Base-by-base conservation (phyloP, 2,329 filamentous ascomycete species). In the Fusarium zealandicum region DNA sequence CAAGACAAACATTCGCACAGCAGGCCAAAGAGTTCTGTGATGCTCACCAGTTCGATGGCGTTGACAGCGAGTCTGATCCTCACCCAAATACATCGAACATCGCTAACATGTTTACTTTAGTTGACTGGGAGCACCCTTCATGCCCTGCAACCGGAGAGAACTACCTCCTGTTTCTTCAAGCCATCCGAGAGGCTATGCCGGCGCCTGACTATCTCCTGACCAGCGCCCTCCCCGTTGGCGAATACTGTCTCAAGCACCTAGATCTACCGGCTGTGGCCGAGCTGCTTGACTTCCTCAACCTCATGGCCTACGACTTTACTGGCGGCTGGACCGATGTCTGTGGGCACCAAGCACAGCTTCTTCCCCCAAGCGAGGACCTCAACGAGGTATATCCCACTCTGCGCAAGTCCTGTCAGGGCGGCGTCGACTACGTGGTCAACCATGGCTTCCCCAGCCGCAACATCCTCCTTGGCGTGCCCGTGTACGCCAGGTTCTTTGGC, bases 221-320 rank as follows among this genome's bases (percentile, higher is more conserved):
- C 2, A 82, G 84, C 2, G 86, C 86, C 8, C 79, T 90, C 2
- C 85, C 86, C 2, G 82, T 82, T 1, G 85, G 84, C 2, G 77
- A 84, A 64, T 89, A 85, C 78, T 83, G 81, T 12, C 76, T 89
- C 16, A 77, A 76, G 56, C 76, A 88, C 66, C 85, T 89, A 66
- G 78, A 87, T 57, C 73, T 89, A 4, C 62, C 64, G 3, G 73
- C 77, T 10, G 81, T 82, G 2, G 76, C 80, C 2, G 61, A 75
- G 4, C 73, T 83, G 31, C 76, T 89, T 38, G 85, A 89, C 68
- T 76, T 82, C 64, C 73, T 89, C 56, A 88, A 89, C 65, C 75
- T 90, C 37, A 90, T 90, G 87, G 78, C 81, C 11, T 90, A 90
- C 67, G 87, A 90, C 69, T 88, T 88, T 61, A 79, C 81, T 0